Evolutionary conservation across 2,329 filamentous ascomycete species (phyloP).

Genomic region (Monilinia fructicola): DNA sequence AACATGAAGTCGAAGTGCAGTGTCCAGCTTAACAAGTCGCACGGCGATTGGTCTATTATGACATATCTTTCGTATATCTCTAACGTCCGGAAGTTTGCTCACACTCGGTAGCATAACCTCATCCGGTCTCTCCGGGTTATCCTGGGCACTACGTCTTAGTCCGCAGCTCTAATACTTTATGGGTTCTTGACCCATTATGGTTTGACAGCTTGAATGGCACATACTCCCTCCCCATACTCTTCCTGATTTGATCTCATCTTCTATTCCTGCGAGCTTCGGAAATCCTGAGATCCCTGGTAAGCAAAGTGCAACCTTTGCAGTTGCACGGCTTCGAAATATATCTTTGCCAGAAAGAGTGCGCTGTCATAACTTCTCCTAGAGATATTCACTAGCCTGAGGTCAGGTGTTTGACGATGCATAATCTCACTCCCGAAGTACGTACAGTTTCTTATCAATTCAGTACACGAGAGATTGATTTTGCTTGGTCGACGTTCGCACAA

Average conservation of each 20-base stretch:
- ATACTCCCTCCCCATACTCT: background rate
- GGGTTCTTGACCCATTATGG: background rate
- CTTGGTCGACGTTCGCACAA: background rate
- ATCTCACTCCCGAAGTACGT: background rate
- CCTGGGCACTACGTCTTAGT: background rate
- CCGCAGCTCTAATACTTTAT: background rate
- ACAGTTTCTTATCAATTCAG: background rate
- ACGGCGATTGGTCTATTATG: background rate
- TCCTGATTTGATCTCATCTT: no score
- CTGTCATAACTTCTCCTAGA: background rate
- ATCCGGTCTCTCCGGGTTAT: background rate
- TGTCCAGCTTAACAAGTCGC: background rate
- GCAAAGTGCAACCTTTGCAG: background rate
- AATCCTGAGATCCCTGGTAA: background rate
- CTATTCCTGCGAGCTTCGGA: background rate
- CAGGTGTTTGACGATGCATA: background rate
- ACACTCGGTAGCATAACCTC: background rate
- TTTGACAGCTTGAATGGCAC: background rate
- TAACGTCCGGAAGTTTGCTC: background rate
- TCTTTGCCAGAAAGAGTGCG: background rate
- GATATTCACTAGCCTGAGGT: background rate
- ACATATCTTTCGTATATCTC: background rate
- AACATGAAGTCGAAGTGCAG: background rate
- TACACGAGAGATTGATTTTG: background rate
- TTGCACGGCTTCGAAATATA: background rate